Base-by-base conservation (phyloP, 768 basidiomycete genomes). In the Lactarius tabidus region DNA sequence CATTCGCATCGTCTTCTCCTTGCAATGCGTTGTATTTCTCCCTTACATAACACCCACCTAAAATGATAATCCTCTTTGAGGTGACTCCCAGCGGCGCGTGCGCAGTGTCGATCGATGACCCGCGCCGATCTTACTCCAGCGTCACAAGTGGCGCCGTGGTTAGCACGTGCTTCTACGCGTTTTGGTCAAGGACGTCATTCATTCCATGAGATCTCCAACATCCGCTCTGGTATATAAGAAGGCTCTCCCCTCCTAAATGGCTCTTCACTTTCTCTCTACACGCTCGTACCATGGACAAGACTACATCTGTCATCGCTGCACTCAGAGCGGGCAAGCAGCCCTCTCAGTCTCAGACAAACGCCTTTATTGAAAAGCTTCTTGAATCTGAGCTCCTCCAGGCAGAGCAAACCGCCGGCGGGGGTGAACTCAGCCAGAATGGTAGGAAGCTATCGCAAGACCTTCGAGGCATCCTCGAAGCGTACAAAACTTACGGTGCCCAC, bases 291-390 rank as follows among this genome's bases (percentile, higher is more conserved):
- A 90, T 90, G 88, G 86, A 91, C 63, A 84, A 82, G 76, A 66
- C 81, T 56, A 78, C 86, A 20, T 85, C 85, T 41, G 70, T 89
- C 29, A 72, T 87, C 63, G 89, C 86, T 55, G 89, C 89, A 9
- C 74, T 90, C 70, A 81, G 85, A 67, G 87, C 88, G 20, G 87
- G 87, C 26, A 91, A 91, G 71, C 76, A 89, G 5, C 89, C 89
- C 20, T 79, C 79, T 1, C 85, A 88, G 14, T 73, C 81, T 33
- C 89, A 91, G 71, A 68, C 83, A 43, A 79, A 79, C 65, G 71
- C 71, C 0, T 79, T 81, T 70, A 79, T 88, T 67, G 83, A 88
- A 71, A 85, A 80, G 79, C 70, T 84, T 54, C 82, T 84, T 45
- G 71, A 78, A 15, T 78, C 82, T 39, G 77, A 80, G 12, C 75